Percentiles rank a stretch among this genome's conserved stretches.
phyloP scores from a whole-genome alignment of 2,329 filamentous ascomycete species.

The Ophiostoma perfectum region DNA sequence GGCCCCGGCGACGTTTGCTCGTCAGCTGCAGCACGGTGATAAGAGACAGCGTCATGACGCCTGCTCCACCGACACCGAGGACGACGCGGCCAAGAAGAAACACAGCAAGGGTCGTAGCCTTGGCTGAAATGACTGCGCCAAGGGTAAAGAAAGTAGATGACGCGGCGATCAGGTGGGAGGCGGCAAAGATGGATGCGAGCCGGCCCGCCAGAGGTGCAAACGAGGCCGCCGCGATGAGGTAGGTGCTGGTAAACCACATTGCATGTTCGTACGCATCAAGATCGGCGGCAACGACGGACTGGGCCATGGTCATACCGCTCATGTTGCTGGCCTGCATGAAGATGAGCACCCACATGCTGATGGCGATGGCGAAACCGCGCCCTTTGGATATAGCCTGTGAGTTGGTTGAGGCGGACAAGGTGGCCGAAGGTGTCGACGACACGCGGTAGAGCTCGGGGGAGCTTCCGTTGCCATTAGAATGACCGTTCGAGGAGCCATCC shows the following conservation, averaged over 20 bases:
- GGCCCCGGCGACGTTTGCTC: constrained; percentile 59
- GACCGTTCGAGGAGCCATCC: neutral
- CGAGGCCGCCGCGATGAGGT: constrained; percentile 58
- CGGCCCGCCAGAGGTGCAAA: constrained; percentile 66
- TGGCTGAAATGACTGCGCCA: constrained; percentile 61
- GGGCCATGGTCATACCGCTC: constrained; percentile 74
- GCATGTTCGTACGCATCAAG: constrained; percentile 66
- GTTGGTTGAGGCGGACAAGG: neutral
- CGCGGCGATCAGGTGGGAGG: constrained; percentile 58
- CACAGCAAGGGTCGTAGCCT: constrained; percentile 50
- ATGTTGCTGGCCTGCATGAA: constrained; percentile 66
- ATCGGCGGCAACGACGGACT: constrained; percentile 69
- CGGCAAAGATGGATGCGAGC: constrained; percentile 67
- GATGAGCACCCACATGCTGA: constrained; percentile 53
- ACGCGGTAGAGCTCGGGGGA: neutral
- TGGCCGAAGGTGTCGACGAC: neutral
- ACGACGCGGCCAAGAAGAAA: constrained; percentile 67
- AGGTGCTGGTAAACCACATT: constrained; percentile 77
- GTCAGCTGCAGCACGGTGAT: constrained; percentile 73
- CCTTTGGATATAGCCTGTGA: neutral
- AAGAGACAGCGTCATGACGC: constrained; percentile 66
- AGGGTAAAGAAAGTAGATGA: constrained; percentile 53
- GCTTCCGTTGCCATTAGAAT: neutral
- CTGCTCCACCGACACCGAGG: constrained; percentile 63
- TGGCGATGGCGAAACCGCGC: neutral